Evolutionary conservation across 2,329 filamentous ascomycete genomes (phyloP).

Genomic region (Pseudogymnoascus pannorum): DNA sequence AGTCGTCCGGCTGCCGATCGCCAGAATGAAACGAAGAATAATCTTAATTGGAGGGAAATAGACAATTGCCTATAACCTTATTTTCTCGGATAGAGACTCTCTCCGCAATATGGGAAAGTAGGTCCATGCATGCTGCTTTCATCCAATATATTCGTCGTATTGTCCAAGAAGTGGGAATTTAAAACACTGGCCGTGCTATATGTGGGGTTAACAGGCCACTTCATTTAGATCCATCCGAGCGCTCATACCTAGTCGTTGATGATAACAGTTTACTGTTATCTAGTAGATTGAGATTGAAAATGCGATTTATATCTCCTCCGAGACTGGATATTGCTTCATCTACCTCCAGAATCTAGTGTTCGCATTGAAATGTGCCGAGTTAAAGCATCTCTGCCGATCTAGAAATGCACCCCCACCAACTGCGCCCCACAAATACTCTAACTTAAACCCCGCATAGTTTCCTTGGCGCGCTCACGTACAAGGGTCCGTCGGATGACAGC

Average conservation of each 20-base stretch:
- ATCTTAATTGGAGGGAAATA: neutral
- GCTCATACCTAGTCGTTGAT: too few species aligned
- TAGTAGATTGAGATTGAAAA: neutral
- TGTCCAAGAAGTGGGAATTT: neutral
- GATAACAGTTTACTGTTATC: too few species aligned
- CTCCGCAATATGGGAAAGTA: neutral
- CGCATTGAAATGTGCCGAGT: neutral
- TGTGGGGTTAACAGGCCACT: neutral
- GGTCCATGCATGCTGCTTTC: neutral
- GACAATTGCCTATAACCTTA: neutral
- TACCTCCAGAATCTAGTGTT: too few species aligned
- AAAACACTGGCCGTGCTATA: neutral
- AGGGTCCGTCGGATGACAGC: neutral
- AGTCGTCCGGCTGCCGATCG: neutral
- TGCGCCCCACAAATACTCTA: neutral
- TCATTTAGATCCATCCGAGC: neutral
- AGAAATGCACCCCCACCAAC: neutral
- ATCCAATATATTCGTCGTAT: neutral
- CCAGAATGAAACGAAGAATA: neutral
- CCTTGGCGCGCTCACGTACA: neutral
- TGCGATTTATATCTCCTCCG: too few species aligned
- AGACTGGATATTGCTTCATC: too few species aligned
- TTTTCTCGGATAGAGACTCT: neutral
- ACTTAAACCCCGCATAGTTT: neutral
- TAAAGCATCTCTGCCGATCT: neutral